Base-by-base conservation (phyloP, 306 rosid species). In the Fragaria ananassa region DNA sequence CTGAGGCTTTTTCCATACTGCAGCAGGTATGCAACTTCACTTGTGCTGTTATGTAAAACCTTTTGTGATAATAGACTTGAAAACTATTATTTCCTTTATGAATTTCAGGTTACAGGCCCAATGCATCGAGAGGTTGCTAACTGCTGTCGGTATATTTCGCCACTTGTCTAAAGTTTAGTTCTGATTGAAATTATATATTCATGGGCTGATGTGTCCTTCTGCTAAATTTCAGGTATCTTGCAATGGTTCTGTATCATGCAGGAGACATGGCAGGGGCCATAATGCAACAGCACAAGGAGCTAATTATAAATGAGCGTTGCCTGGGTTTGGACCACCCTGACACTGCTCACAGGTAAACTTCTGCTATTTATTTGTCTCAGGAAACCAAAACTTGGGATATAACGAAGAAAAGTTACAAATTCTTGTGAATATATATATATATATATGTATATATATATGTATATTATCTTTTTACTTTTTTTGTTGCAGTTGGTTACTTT, bases 101-200 rank as follows among this genome's bases (percentile, higher is more conserved):
- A 50, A 57, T 87, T 65, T 71, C 84, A 96, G 99, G 99, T 96
- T 77, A 96, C 98, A 74, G 99, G 98, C 34, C 98, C 97, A 35
- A 92, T 96, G 99, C 99, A 96, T 84, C 91, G 96, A 57, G 99
- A 92, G 83, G 99, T 92, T 85, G 99, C 99, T 21, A 96, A 96
- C 74, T 96, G 99, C 77, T 92, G 98, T 77, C 96, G 98, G 99
- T 95, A 87, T 19, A 73, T 73, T 27, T 35, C 67, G 4, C 66
- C n/a, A 58, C 25, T 37, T 4, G n/a, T 14, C 17, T 10, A 39
- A 25, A 35, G 4, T 72, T 82, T 74, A 63, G 80, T 80, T 71
- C 34, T 82, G 37, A 45, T 34, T 44, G 6, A 34, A 70, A 21
- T 14, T 10, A 60, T 68, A 12, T 45, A 34, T 50, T 61, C 72